Conservation (phyloP, 2,329 filamentous ascomycete species). For the Chaetomiaceae sp. region DNA sequence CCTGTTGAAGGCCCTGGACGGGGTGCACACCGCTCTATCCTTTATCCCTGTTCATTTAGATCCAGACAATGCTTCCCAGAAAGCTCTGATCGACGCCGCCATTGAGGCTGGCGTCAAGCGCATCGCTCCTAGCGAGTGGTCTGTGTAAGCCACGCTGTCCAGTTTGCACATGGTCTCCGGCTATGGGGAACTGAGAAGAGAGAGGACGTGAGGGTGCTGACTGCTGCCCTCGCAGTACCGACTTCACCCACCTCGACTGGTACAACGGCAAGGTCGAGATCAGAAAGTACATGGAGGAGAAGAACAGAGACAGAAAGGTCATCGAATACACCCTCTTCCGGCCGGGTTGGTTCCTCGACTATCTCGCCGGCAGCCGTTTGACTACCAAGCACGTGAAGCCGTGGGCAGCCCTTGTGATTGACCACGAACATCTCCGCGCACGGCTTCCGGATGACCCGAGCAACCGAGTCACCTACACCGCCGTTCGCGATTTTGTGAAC, state of each 20-base stretch:
- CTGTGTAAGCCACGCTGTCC: conserved; percentile 10
- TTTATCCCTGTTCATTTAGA: conserved; percentile 23
- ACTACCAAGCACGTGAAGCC: conserved; percentile 32
- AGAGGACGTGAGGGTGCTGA: neutral
- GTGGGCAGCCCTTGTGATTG: conserved; percentile 26
- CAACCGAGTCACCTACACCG: conserved; percentile 28
- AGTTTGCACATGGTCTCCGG: too few relatives aligned
- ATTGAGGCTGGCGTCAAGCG: conserved; percentile 22
- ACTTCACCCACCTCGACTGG: conserved; percentile 21
- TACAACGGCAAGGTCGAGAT: conserved; percentile 36
- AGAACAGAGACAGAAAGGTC: conserved; percentile 38
- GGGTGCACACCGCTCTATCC: conserved; percentile 23
- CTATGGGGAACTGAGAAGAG: too few relatives aligned
- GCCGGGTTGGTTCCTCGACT: conserved; percentile 42
- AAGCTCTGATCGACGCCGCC: conserved; percentile 24
- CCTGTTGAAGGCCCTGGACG: conserved; percentile 18
- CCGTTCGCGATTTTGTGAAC: conserved; percentile 31
- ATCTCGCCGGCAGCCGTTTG: conserved; percentile 39
- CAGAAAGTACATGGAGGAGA: conserved; percentile 33
- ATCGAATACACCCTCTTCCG: conserved; percentile 47
- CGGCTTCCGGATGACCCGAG: conserved; percentile 29
- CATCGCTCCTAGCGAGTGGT: conserved; percentile 27
- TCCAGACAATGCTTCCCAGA: conserved; percentile 16
- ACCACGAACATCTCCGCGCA: conserved; percentile 31
- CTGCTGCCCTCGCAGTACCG: neutral